Conservation (phyloP, 768 basidiomycete species). For the Naganishia friedmannii region DNA sequence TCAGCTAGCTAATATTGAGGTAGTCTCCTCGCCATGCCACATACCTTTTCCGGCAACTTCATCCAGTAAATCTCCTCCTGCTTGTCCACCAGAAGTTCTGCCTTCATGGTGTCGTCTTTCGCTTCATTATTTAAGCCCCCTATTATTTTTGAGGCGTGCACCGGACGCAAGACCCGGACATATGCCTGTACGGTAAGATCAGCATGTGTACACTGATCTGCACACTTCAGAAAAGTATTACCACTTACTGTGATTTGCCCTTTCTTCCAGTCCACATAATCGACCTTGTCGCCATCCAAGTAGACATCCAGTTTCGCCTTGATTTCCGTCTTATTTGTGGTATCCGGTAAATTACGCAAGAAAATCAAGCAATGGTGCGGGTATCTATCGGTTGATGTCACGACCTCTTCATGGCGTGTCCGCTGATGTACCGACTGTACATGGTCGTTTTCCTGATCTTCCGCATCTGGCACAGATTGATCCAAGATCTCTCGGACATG, state of each 20-base stretch:
- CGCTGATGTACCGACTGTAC: neutral
- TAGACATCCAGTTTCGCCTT: slow-evolving; percentile 15
- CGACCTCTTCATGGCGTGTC: neutral
- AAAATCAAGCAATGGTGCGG: slow-evolving; percentile 14
- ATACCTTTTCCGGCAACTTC: slow-evolving; percentile 18
- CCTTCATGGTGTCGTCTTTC: neutral
- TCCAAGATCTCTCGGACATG: neutral
- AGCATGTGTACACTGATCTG: neutral
- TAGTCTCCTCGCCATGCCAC: neutral
- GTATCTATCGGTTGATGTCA: neutral
- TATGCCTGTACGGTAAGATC: slow-evolving; percentile 1
- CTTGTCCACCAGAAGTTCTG: slow-evolving; percentile 9
- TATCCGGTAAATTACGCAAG: slow-evolving; percentile 15
- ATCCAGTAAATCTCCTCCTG: slow-evolving; percentile 27
- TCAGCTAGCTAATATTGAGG: neutral
- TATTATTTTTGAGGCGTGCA: slow-evolving; percentile 10
- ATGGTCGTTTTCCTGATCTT: neutral
- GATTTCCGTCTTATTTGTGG: slow-evolving; percentile 23
- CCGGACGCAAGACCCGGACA: slow-evolving; percentile 14
- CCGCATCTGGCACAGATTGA: neutral
- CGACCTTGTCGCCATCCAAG: slow-evolving; percentile 21
- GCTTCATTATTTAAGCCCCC: neutral
- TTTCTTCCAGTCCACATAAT: slow-evolving; percentile 28
- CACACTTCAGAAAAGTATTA: neutral
- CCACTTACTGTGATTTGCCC: slow-evolving; percentile 19